Evolutionary conservation across 257 asterid genomes (phyloP).

Genomic region (Solanum pimpinellifolium): DNA sequence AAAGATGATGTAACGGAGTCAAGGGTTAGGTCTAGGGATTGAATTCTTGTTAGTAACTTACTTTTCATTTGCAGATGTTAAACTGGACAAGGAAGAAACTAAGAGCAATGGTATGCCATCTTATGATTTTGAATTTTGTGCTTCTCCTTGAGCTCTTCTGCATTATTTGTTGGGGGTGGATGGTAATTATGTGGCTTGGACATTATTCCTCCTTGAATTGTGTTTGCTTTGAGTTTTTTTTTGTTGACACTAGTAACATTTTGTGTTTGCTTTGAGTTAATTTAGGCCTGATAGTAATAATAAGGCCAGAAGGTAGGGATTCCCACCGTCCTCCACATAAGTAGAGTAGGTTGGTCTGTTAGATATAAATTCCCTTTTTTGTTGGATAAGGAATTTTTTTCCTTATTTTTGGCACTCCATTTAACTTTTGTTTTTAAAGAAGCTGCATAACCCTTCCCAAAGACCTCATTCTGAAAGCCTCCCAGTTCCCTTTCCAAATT

Average conservation of each 20-base stretch:
- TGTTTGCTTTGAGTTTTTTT: neutral
- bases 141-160: neutral
- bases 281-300: neutral
- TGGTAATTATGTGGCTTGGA: neutral
- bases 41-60: neutral
- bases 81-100: slow-evolving; percentile 60
- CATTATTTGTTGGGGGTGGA: neutral
- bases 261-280: neutral
- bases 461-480: neutral
- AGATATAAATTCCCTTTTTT: neutral
- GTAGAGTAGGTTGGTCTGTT: neutral
- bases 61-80: slow-evolving; percentile 31
- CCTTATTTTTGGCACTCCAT: neutral
- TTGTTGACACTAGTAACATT: no score
- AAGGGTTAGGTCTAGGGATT: neutral
- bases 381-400: neutral
- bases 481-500: neutral
- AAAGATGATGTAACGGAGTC: neutral
- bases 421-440: neutral
- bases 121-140: neutral
- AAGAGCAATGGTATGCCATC: slow-evolving; percentile 37
- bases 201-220: neutral
- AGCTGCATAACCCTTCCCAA: neutral
- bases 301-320: neutral
- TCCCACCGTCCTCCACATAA: neutral